Conservation (phyloP, 1,284 basidiomycete species). For the Amylostereum areolatum region DNA sequence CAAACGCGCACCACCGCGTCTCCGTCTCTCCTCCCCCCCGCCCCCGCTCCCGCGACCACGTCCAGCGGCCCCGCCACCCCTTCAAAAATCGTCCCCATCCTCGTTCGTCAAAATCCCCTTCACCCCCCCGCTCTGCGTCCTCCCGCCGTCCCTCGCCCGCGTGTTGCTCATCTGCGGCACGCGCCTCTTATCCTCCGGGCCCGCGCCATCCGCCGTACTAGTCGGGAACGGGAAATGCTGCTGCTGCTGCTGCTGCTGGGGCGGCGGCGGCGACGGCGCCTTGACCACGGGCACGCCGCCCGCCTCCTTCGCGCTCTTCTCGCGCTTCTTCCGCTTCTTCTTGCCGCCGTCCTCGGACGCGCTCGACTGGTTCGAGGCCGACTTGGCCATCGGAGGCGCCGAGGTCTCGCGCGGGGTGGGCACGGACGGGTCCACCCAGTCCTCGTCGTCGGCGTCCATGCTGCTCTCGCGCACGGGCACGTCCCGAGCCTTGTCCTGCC, state of each 20-base stretch:
- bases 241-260: slow-evolving; percentile 4
- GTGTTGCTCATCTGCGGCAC: slow-evolving; percentile 54
- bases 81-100: slow-evolving; percentile 27
- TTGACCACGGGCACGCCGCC: slow-evolving; percentile 14
- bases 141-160: slow-evolving; percentile 67
- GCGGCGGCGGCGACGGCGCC: slow-evolving; percentile 9
- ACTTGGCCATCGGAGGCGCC: slow-evolving; percentile 27
- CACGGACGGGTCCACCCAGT: slow-evolving; percentile 53
- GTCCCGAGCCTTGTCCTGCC: slow-evolving; percentile 23
- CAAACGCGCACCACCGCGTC: no score
- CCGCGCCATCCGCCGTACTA: slow-evolving; percentile 31
- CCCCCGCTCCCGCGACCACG: no score
- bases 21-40: no score
- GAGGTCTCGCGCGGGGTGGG: slow-evolving; percentile 27
- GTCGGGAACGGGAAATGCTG: slow-evolving; percentile 58
- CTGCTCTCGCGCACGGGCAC: slow-evolving; percentile 21
- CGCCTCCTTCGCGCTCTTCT: slow-evolving; percentile 7
- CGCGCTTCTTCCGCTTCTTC: slow-evolving; percentile 20
- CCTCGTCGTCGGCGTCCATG: slow-evolving; percentile 55
- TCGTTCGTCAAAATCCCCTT: slow-evolving; percentile 55
- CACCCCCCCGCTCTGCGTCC: slow-evolving; percentile 77
- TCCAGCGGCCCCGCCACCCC: no score
- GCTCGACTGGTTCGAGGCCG: slow-evolving; percentile 16
- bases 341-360: slow-evolving; percentile 15
- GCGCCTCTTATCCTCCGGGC: slow-evolving; percentile 26